phyloP scores from a whole-genome alignment of 176 grass and related monocot species.

The Oryza glumipatula region DNA sequence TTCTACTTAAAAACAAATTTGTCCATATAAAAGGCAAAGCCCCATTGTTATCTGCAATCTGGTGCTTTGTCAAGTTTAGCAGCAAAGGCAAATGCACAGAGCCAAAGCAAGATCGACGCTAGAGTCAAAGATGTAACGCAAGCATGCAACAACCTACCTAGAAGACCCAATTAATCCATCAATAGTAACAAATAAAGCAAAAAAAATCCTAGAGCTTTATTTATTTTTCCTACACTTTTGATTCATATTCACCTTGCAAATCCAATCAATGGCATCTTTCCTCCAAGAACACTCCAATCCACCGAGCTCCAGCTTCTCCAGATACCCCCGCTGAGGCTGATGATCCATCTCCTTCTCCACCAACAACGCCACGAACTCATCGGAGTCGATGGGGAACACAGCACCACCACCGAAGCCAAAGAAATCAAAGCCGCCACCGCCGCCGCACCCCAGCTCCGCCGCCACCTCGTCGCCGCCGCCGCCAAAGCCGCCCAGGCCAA shows the following conservation, averaged over 20 bases:
- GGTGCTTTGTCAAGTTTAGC: conserved; percentile 31
- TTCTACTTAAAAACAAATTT: conserved; percentile 43
- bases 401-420: neutral
- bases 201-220: conserved; percentile 19
- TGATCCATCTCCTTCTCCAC: conserved; percentile 70
- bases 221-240: neutral
- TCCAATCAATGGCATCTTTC: conserved; percentile 86
- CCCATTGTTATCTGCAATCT: conserved; percentile 37
- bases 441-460: conserved; percentile 27
- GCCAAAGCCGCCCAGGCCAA: conserved; percentile 46
- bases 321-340: conserved; percentile 52
- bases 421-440: conserved; percentile 9
- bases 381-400: conserved; percentile 56
- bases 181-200: neutral
- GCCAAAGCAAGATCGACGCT: conserved; percentile 13
- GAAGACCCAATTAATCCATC: conserved; percentile 18
- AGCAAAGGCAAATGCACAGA: conserved; percentile 27
- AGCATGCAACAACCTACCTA: conserved; percentile 41
- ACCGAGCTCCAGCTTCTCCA: conserved; percentile 52
- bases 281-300: conserved; percentile 64
- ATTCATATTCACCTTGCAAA: conserved; percentile 64
- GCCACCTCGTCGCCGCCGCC: conserved; percentile 28
- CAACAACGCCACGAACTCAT: conserved; percentile 50
- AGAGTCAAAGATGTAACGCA: conserved; percentile 47
- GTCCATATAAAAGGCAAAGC: conserved; percentile 23